These are phyloP conservation scores for Boletus subluridellus DNA, from an alignment of 1,284 basidiomycete species.

Conservation along the genomic window DNA sequence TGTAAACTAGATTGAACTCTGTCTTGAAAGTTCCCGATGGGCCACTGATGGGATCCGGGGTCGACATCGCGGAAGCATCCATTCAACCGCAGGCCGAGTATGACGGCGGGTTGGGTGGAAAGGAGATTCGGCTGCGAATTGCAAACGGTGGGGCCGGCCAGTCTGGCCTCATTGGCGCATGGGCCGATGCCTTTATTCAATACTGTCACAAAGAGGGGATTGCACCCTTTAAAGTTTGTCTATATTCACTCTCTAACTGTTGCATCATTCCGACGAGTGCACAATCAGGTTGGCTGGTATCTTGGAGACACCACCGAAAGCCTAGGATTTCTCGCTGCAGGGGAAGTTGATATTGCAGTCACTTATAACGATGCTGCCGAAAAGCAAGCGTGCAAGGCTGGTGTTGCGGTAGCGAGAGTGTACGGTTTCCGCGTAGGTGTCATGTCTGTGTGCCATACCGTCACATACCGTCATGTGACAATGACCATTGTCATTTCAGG, in stretches of 20 bases:
- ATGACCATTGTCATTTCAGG: slow-evolving; percentile 8
- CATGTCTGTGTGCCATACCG: slow-evolving; percentile 33
- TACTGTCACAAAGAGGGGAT: slow-evolving; percentile 29
- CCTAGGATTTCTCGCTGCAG: slow-evolving; percentile 37
- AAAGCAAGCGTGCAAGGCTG: slow-evolving; percentile 29
- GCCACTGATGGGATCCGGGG: slow-evolving; percentile 5
- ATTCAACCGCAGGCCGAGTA: slow-evolving; percentile 18
- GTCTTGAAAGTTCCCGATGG: slow-evolving; percentile 1
- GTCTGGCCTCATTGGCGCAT: slow-evolving; percentile 43
- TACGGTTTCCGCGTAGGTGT: slow-evolving; percentile 43
- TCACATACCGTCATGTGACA: slow-evolving; percentile 18
- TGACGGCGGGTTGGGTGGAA: slow-evolving; percentile 14
- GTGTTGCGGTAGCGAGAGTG: slow-evolving; percentile 31
- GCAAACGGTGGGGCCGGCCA: slow-evolving; percentile 51
- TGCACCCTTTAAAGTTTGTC: slow-evolving; percentile 38
- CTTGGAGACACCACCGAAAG: slow-evolving; percentile 50
- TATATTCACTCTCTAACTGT: not conserved
- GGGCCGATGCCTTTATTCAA: slow-evolving; percentile 45
- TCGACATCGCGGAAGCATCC: slow-evolving; percentile 1
- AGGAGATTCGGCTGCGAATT: slow-evolving; percentile 38
- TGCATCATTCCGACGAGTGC: not conserved
- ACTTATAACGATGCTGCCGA: slow-evolving; percentile 52
- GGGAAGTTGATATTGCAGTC: slow-evolving; percentile 44
- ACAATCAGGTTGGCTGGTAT: slow-evolving; percentile 46
- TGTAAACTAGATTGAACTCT: not conserved